Conservation (phyloP, 805 yeast genomes). For the Phaffomyces antillensis region DNA sequence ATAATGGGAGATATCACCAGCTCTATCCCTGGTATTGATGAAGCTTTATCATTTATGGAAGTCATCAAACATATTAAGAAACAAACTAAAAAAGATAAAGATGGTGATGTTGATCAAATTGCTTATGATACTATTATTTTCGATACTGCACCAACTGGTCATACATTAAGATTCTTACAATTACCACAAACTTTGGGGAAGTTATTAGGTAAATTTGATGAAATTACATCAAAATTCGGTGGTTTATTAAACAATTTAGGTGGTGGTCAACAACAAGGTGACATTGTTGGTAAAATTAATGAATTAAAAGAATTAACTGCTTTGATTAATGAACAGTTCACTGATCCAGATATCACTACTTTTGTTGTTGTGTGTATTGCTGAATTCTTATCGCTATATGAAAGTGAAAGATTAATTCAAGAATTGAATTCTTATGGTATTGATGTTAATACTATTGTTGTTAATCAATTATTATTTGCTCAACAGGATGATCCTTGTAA, state of each 20-base stretch:
- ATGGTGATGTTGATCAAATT: slow-evolving; percentile 26
- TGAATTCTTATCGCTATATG: slow-evolving; percentile 91
- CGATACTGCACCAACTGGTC: slow-evolving; percentile 99
- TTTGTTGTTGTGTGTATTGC: slow-evolving; percentile 96
- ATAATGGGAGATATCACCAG: slow-evolving; percentile 89
- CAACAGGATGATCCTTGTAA: slow-evolving; percentile 68
- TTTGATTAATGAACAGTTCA: slow-evolving; percentile 91
- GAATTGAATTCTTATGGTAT: slow-evolving; percentile 90
- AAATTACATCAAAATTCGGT: slow-evolving; percentile 79
- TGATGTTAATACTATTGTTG: slow-evolving; percentile 95
- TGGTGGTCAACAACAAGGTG: slow-evolving; percentile 56
- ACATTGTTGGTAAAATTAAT: slow-evolving; percentile 69
- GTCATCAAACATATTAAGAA: slow-evolving; percentile 92
- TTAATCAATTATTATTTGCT: slow-evolving; percentile 90
- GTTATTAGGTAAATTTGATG: slow-evolving; percentile 79
- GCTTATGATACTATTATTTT: slow-evolving; percentile 85
- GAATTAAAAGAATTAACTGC: slow-evolving; percentile 75
- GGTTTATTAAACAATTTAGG: slow-evolving; percentile 79
- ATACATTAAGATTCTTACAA: slow-evolving; percentile 89
- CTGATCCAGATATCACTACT: slow-evolving; percentile 93
- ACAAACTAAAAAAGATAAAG: slow-evolving; percentile 35
- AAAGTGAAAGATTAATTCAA: slow-evolving; percentile 96
- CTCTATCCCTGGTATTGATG: slow-evolving; percentile 97
- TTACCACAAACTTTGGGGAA: slow-evolving; percentile 89
- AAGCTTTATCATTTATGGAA: slow-evolving; percentile 96